Base-by-base conservation (phyloP, 768 basidiomycete species). In the Collybia nuda region DNA sequence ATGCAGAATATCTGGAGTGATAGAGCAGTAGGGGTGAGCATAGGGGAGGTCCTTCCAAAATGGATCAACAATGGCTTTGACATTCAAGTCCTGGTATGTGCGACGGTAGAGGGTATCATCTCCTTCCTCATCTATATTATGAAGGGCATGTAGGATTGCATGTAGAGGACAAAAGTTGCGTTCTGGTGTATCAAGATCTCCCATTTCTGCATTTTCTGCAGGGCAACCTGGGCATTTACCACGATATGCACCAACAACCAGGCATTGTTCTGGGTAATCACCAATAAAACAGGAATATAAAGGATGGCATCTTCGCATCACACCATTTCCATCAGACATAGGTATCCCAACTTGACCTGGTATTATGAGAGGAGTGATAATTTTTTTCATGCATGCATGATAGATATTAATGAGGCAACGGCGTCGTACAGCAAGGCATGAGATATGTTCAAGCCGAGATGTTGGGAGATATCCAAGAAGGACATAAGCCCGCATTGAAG, bases 201-300 rank as follows among this genome's bases (percentile, higher is more conserved):
- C 24, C 7, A 26, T 4, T 26, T 26, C 24, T 4, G 3, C 7
- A 26, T 26, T 3, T 26, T n/a, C n/a, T n/a, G n/a, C n/a, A n/a
- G 24, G 7, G 24, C 24, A 26, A 26, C 24, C 7, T 3, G 24
- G 24, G 24, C 24, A 26, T 3, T 26, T 7, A 26, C 24, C 24
- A 3, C 4, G 3, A 7, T 26, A 26, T 26, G 24, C 24, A 26
- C 24, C 24, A 4, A 7, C 7, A 0, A 71, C 65, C 0, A 77
- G 66, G 11, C 71, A 59, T 48, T 79, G 77, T 46, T 79, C 74
- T 0, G 76, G 77, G 48, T 75, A 70, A 55, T 77, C 70, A 0
- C 67, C 68, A n/a, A 70, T 54, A 50, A 66, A 71, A 0, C 60
- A 57, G 0, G 76, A 73, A 2, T 78, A 50, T 36, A 79, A 69